These are phyloP conservation scores for Ramalina peruviana DNA, from an alignment of 495 filamentous ascomycete genomes.

Conservation along the genomic window DNA sequence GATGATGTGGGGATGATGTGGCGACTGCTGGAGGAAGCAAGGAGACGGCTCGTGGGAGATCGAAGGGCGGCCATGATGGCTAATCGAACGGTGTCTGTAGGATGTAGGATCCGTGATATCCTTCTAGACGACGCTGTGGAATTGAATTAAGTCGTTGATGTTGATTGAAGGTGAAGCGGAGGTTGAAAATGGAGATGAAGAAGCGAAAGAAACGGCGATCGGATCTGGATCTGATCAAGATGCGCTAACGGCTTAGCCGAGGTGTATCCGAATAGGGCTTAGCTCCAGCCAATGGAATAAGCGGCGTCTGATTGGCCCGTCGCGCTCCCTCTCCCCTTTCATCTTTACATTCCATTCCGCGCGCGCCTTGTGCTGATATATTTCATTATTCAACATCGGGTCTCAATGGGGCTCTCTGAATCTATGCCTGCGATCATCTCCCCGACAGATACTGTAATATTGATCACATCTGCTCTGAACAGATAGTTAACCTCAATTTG, in stretches of 20 bases:
- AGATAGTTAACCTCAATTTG: too few species aligned
- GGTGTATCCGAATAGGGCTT: neutral
- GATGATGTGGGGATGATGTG: conserved; percentile 31
- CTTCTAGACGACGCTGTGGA: neutral
- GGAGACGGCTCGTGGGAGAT: conserved; percentile 47
- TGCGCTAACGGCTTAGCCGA: conserved; percentile 10
- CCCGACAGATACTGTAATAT: too few species aligned
- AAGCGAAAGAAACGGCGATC: conserved; percentile 1
- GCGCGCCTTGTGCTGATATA: too few species aligned
- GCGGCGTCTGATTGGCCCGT: neutral
- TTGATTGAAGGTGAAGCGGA: neutral
- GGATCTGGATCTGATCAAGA: conserved; percentile 1
- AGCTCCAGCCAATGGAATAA: neutral
- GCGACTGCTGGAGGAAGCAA: conserved; percentile 45
- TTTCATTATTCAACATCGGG: too few species aligned
- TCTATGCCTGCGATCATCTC: too few species aligned
- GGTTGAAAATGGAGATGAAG: neutral
- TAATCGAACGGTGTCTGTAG: neutral
- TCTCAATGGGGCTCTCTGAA: too few species aligned
- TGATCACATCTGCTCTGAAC: too few species aligned
- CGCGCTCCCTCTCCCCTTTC: neutral
- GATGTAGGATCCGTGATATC: neutral
- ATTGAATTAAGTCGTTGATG: neutral
- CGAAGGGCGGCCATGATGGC: conserved; percentile 66
- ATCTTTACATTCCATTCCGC: neutral